These are phyloP conservation scores for Plasmodium relictum DNA, from an alignment of 169 alveolate species.

Conservation along the genomic window DNA sequence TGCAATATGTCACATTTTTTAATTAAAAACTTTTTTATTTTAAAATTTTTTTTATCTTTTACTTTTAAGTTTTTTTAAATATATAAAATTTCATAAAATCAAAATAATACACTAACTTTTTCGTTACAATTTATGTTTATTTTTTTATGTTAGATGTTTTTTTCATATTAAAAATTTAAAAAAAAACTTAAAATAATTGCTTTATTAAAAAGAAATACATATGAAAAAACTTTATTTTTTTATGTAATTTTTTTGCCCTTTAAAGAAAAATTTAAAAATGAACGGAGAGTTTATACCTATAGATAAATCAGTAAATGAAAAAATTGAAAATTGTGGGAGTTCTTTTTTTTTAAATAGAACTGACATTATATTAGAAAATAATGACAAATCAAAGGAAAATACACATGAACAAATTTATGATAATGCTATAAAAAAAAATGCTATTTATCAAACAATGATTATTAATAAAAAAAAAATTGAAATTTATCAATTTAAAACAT, in stretches of 20 bases:
- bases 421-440: slow-evolving; percentile 18
- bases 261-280: slow-evolving; percentile 20
- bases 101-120: not conserved
- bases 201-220: slow-evolving; percentile 2
- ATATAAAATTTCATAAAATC: slow-evolving; percentile 11
- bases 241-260: not conserved
- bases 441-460: slow-evolving; percentile 45
- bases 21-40: slow-evolving; percentile 1
- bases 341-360: slow-evolving; percentile 14
- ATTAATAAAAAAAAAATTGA: slow-evolving; percentile 49
- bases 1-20: not conserved
- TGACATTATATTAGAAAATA: slow-evolving; percentile 59
- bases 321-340: slow-evolving; percentile 21
- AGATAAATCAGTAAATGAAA: slow-evolving; percentile 48
- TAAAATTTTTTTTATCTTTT: not conserved
- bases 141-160: not conserved
- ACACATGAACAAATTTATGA: not conserved
- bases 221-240: not conserved
- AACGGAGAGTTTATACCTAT: slow-evolving; percentile 12
- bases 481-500: slow-evolving; percentile 56
- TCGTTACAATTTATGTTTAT: slow-evolving; percentile 5
- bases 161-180: not conserved
- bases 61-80: not conserved
- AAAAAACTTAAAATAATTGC: slow-evolving; percentile 8
- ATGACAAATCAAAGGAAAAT: slow-evolving; percentile 18